A percentile compares a stretch with the other conserved stretches of the same genome.
These are phyloP conservation scores for Ustilago vetiveriae DNA, from an alignment of 1,284 basidiomycete genomes.

Conservation along the genomic window DNA sequence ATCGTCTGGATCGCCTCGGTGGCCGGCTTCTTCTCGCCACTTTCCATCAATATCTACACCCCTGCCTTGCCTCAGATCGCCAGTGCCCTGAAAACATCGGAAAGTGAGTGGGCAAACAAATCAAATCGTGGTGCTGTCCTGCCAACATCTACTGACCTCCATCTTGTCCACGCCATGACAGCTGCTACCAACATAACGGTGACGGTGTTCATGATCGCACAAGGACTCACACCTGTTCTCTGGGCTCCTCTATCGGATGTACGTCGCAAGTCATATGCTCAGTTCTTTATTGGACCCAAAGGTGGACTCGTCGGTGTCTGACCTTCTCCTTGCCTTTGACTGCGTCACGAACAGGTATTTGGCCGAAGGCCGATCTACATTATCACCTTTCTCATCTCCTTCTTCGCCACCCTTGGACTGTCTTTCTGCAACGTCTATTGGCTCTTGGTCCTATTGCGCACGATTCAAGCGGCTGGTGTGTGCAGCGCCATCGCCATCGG, in stretches of 20 bases:
- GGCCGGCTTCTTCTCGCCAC: constrained; percentile 1
- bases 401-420: neutral
- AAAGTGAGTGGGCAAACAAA: constrained; percentile 3
- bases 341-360: neutral
- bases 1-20: neutral
- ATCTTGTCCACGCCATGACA: neutral
- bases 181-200: constrained; percentile 4
- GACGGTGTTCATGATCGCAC: constrained; percentile 2
- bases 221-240: neutral
- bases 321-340: too few species aligned
- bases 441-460: neutral
- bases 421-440: neutral
- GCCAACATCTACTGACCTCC: neutral
- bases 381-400: neutral
- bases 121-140: neutral
- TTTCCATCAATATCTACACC: constrained; percentile 4
- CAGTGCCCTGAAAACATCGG: neutral
- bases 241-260: constrained; percentile 5
- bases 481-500: constrained; percentile 44
- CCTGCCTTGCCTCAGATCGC: constrained; percentile 6
- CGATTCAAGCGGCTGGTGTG: constrained; percentile 5
- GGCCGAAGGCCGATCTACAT: constrained; percentile 31
- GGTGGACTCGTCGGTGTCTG: neutral
- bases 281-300: too few species aligned
- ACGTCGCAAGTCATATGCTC: neutral